Percentiles rank a stretch among this genome's conserved stretches.
Conservation (phyloP, 305 asterid genomes). For the Fraxinus sp. region DNA sequence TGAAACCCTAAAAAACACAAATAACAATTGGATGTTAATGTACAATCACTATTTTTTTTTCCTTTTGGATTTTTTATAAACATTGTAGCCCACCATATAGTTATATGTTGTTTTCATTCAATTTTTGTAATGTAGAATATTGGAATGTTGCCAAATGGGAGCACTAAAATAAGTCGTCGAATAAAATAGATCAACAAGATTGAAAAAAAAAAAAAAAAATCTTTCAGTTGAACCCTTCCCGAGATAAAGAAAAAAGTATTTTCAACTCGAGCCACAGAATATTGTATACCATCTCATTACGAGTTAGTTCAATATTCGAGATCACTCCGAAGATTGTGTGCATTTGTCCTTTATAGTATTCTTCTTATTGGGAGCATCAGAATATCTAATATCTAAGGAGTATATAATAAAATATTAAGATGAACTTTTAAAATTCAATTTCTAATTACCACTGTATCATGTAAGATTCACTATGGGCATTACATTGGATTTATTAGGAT, state of each 20-base stretch:
- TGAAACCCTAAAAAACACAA: slow-evolving; percentile 7
- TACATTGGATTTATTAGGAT: not conserved
- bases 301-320: not conserved
- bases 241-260: not conserved
- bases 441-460: not conserved
- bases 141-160: not conserved
- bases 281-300: not conserved
- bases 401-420: not conserved
- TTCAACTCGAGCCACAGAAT: not conserved
- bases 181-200: not conserved
- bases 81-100: slow-evolving; percentile 9
- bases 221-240: not conserved
- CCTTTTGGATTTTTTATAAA: not conserved
- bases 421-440: not conserved
- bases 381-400: not conserved
- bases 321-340: not conserved
- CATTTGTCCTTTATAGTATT: not conserved
- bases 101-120: not conserved
- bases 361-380: not conserved
- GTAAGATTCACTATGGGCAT: not conserved
- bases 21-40: not conserved
- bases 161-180: not conserved
- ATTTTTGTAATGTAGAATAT: not conserved
- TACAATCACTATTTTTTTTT: not conserved
- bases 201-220: not conserved